Evolutionary conservation across 192 early-diverging fungal genomes (phyloP).

Genomic region (Entomortierella beljakovae): DNA sequence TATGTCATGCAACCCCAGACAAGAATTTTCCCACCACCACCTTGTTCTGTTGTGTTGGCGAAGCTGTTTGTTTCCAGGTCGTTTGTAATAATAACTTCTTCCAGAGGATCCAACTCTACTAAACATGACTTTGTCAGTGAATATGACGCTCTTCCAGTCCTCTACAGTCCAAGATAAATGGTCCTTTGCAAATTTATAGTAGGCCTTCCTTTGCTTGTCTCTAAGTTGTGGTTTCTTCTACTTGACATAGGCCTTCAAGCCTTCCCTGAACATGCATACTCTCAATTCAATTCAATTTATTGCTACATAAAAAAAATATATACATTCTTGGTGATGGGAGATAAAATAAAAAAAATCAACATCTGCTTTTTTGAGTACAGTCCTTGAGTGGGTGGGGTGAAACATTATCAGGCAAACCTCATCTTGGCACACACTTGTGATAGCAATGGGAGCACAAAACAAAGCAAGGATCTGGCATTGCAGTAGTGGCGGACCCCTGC

Average conservation of each 20-base stretch:
- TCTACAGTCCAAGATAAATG: conserved; percentile 27
- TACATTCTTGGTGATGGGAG: no score
- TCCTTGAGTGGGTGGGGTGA: no score
- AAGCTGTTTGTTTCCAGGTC: not conserved
- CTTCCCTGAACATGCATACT: not conserved
- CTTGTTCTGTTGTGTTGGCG: not conserved
- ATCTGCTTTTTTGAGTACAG: no score
- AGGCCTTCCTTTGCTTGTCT: not conserved
- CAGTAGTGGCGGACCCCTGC: no score
- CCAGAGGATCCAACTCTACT: conserved; percentile 10
- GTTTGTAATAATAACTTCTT: not conserved
- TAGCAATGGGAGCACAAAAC: no score
- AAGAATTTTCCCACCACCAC: not conserved
- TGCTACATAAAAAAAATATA: no score
- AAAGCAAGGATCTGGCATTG: no score
- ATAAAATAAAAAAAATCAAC: no score
- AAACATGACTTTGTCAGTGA: conserved; percentile 1
- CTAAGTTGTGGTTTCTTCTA: conserved; percentile 9
- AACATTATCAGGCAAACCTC: no score
- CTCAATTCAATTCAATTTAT: no score
- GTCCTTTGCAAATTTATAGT: conserved; percentile 14
- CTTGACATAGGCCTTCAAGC: conserved; percentile 3
- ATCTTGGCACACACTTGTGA: no score
- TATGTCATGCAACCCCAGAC: not conserved
- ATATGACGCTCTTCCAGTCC: conserved; percentile 30